Evolutionary conservation across 345 rosid species (phyloP).

Genomic region (Ailanthus altissimus): DNA sequence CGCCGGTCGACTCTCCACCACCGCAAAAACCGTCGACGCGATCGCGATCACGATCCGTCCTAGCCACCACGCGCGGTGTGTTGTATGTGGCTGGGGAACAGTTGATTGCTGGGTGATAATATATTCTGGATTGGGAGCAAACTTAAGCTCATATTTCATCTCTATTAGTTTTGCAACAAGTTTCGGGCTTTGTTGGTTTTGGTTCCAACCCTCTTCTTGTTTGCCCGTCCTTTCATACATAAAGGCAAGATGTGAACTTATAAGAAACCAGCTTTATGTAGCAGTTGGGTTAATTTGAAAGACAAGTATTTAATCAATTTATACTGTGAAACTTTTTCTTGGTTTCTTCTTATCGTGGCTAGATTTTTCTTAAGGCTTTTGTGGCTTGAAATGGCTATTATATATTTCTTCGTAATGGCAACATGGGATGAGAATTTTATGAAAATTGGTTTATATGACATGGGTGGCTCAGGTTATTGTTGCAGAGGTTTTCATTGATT

Average conservation of each 20-base stretch:
- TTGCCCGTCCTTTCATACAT: conserved; percentile 49
- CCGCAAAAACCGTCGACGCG: no score
- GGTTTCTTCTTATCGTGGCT: conserved; percentile 22
- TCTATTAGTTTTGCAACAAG: conserved; percentile 74
- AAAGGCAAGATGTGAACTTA: conserved; percentile 58
- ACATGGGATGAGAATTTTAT: conserved; percentile 33
- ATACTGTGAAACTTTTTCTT: conserved; percentile 27
- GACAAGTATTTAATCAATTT: conserved; percentile 42
- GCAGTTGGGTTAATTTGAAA: conserved; percentile 41
- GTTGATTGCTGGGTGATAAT: no score
- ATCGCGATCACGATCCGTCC: no score
- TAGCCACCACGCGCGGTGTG: no score
- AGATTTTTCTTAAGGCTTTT: background rate
- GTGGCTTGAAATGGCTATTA: conserved; percentile 32
- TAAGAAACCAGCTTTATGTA: conserved; percentile 45
- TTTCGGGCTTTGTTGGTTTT: conserved; percentile 65
- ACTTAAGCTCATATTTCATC: conserved; percentile 72
- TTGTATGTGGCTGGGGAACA: no score
- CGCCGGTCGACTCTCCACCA: no score
- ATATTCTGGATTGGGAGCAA: no score
- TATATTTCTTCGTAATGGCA: conserved; percentile 16
- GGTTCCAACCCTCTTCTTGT: conserved; percentile 46
- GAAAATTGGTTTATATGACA: conserved; percentile 26
- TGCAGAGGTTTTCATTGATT: no score
- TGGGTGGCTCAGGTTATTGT: no score